Evolutionary conservation across 2,329 filamentous ascomycete species (phyloP).

Genomic region (Colletotrichum destructivum): DNA sequence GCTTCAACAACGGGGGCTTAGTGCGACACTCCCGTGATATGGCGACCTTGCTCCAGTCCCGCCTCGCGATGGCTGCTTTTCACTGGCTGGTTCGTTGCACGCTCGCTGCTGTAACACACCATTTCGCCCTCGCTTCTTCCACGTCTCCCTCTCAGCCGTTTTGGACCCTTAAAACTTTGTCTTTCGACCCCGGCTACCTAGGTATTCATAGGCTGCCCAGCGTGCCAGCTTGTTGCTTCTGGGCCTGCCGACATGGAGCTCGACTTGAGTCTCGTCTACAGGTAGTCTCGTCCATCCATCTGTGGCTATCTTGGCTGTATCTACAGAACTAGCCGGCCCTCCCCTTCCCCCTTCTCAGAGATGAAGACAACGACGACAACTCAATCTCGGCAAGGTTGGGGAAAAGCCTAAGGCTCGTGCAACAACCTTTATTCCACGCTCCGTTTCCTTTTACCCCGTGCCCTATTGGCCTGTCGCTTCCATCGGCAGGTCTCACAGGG

Average conservation of each 20-base stretch:
- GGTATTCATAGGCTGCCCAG: too few species aligned
- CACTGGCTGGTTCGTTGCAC: not conserved
- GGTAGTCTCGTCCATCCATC: too few species aligned
- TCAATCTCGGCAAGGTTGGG: slow-evolving; percentile 4
- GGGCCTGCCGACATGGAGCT: not conserved
- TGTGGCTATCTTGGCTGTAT: slow-evolving; percentile 5
- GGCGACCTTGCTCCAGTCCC: slow-evolving; percentile 21
- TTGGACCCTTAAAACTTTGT: slow-evolving; percentile 29
- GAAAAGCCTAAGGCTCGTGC: slow-evolving; percentile 26
- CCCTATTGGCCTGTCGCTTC: slow-evolving; percentile 20
- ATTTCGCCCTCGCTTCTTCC: slow-evolving; percentile 19
- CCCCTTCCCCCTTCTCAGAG: not conserved
- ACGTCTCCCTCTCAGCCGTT: slow-evolving; percentile 14
- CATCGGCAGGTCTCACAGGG: slow-evolving; percentile 15
- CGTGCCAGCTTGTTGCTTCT: not conserved
- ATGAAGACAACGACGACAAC: slow-evolving; percentile 9
- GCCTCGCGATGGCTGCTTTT: not conserved
- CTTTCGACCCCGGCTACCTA: not conserved
- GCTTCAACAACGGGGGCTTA: not conserved
- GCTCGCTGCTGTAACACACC: slow-evolving; percentile 2
- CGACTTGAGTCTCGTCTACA: not conserved
- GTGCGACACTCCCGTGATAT: slow-evolving; percentile 18
- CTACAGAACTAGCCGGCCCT: not conserved
- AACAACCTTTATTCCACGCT: slow-evolving; percentile 22
- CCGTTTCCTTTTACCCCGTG: not conserved